These are phyloP conservation scores for Vigna trinervia DNA, from an alignment of 306 rosid species.

Conservation along the genomic window DNA sequence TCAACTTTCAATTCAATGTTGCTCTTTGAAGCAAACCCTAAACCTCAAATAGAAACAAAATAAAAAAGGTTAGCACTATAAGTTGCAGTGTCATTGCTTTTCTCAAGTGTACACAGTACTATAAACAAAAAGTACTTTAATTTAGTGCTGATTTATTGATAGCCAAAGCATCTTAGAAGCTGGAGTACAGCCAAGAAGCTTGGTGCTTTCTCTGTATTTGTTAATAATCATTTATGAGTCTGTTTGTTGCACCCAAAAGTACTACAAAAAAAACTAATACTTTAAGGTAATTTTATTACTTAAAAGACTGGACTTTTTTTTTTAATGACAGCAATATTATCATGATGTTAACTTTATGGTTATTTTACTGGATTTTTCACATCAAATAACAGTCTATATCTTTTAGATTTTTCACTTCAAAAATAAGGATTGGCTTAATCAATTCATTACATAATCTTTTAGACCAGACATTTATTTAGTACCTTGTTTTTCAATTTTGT, in stretches of 20 bases:
- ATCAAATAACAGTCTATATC: background rate
- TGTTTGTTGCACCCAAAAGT: constrained; percentile 23
- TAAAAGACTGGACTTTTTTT: background rate
- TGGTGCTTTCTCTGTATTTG: constrained; percentile 35
- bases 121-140: constrained; percentile 44
- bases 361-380: background rate
- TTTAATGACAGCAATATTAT: background rate
- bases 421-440: background rate
- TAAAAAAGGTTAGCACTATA: constrained; percentile 41
- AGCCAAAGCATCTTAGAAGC: constrained; percentile 50
- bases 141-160: constrained; percentile 45
- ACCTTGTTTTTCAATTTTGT: too few species aligned
- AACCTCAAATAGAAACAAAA: constrained; percentile 44
- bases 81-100: constrained; percentile 42
- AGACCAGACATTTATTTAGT: too few species aligned
- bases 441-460: too few species aligned
- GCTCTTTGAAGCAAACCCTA: constrained; percentile 21
- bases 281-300: constrained; percentile 17
- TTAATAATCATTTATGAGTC: constrained; percentile 37
- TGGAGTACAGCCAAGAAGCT: constrained; percentile 46
- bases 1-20: background rate
- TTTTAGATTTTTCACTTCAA: background rate
- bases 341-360: background rate
- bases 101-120: constrained; percentile 12
- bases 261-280: background rate